Evolutionary conservation across 306 rosid genomes (phyloP).

Genomic region (Quercus agrifolia): DNA sequence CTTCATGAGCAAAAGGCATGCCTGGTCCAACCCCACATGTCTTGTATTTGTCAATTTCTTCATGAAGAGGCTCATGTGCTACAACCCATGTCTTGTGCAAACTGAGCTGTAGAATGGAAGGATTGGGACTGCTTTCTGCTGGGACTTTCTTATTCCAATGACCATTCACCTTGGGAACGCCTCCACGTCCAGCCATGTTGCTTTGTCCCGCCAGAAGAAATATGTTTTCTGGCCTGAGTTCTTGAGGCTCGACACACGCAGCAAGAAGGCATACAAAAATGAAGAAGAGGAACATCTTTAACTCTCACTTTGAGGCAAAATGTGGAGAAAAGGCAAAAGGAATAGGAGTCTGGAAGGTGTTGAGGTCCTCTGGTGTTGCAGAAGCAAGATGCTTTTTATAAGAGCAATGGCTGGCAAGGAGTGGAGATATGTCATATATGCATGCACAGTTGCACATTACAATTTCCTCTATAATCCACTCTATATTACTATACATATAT

Average conservation of each 20-base stretch:
- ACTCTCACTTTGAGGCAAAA: too few relatives aligned
- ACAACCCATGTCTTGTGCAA: background rate
- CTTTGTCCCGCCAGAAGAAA: background rate
- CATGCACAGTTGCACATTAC: too few relatives aligned
- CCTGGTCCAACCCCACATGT: background rate
- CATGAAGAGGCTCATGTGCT: background rate
- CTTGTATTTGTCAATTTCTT: background rate
- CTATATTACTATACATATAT: too few relatives aligned
- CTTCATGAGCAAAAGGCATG: background rate
- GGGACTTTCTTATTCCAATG: background rate
- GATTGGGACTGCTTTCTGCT: background rate
- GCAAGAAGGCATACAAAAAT: too few relatives aligned
- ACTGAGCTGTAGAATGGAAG: background rate
- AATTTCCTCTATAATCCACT: too few relatives aligned
- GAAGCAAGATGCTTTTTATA: too few relatives aligned
- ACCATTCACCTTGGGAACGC: background rate
- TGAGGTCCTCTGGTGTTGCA: too few relatives aligned
- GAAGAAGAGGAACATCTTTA: too few relatives aligned
- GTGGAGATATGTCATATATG: too few relatives aligned
- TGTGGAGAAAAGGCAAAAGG: too few relatives aligned
- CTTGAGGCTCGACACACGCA: background rate
- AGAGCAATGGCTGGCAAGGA: too few relatives aligned
- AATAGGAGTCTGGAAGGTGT: too few relatives aligned
- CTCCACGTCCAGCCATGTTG: conserved; percentile 1
- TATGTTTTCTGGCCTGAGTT: background rate